Conservation (phyloP, 129 eudicot genomes). For the Smallanthus sonchifolius region DNA sequence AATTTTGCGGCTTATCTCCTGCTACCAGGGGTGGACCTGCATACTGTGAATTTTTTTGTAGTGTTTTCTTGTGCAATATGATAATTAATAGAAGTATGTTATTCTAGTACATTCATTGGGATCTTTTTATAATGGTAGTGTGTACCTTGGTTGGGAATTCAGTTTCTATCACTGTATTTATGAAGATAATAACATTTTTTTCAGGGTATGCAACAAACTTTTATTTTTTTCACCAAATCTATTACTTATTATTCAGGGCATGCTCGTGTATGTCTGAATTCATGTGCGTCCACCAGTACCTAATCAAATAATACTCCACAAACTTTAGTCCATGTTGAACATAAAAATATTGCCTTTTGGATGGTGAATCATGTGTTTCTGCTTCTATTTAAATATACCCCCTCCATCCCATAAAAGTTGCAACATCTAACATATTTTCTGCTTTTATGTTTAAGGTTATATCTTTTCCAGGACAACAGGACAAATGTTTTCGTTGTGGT, state of each 20-base stretch:
- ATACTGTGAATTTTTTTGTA: not conserved
- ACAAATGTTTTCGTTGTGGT: slow-evolving; percentile 83
- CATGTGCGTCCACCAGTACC: not conserved
- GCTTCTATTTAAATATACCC: not conserved
- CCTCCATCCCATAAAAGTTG: not conserved
- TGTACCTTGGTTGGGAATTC: not conserved
- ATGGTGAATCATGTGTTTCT: not conserved
- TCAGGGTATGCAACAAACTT: not conserved
- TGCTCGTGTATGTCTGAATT: not conserved
- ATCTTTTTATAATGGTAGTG: not conserved
- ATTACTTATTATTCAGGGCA: not conserved
- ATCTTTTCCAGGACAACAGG: slow-evolving; percentile 65
- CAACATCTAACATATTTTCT: not conserved
- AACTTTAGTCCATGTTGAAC: not conserved
- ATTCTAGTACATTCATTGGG: not conserved
- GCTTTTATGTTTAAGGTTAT: slow-evolving; percentile 56
- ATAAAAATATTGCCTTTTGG: not conserved
- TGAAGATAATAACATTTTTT: not conserved
- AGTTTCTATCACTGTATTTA: not conserved
- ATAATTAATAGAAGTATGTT: not conserved
- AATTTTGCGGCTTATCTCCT: not conserved
- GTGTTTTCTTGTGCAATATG: not conserved
- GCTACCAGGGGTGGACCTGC: not conserved
- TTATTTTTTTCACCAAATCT: not conserved
- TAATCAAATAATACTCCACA: not conserved